Conservation (phyloP, 495 filamentous ascomycete species). For the Diplogelasinospora grovesii region DNA sequence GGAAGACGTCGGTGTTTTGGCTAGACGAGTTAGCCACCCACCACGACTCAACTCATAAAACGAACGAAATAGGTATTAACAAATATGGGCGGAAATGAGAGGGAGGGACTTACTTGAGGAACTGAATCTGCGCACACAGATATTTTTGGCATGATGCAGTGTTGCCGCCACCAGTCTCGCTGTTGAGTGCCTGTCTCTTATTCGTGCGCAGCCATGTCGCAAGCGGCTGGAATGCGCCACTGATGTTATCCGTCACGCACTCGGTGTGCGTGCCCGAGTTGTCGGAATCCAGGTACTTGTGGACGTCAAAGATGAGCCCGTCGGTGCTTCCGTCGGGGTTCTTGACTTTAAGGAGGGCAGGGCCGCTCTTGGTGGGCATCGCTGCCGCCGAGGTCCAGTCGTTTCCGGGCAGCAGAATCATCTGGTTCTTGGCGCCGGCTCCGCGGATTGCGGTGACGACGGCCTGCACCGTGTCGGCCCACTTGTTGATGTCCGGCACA, state of each 20-base stretch:
- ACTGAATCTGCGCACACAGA: conserved; percentile 31
- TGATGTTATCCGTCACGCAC: conserved; percentile 44
- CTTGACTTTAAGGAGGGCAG: conserved; percentile 38
- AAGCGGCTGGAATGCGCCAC: conserved; percentile 37
- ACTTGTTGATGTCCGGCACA: conserved; percentile 39
- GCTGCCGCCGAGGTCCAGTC: conserved; percentile 37
- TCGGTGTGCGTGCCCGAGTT: conserved; percentile 44
- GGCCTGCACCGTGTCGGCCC: conserved; percentile 47
- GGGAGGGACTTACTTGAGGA: conserved; percentile 22
- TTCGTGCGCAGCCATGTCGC: conserved; percentile 40
- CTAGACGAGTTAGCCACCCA: too few relatives aligned
- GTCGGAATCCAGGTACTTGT: conserved; percentile 51
- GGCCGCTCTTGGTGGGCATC: conserved; percentile 39
- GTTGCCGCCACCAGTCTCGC: conserved; percentile 48
- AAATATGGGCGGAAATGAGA: too few relatives aligned
- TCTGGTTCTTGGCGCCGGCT: conserved; percentile 42
- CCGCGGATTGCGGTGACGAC: conserved; percentile 48
- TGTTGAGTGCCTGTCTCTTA: conserved; percentile 42
- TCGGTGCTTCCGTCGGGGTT: conserved; percentile 43
- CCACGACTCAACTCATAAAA: too few relatives aligned
- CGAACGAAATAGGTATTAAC: too few relatives aligned
- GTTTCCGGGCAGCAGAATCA: conserved; percentile 43
- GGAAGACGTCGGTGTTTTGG: conserved; percentile 44
- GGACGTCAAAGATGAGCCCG: conserved; percentile 48
- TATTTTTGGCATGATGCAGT: conserved; percentile 34